Percentiles rank a stretch among this genome's conserved stretches.
phyloP scores from a whole-genome alignment of 179 eudicot species.

The Pouteria campechiana region DNA sequence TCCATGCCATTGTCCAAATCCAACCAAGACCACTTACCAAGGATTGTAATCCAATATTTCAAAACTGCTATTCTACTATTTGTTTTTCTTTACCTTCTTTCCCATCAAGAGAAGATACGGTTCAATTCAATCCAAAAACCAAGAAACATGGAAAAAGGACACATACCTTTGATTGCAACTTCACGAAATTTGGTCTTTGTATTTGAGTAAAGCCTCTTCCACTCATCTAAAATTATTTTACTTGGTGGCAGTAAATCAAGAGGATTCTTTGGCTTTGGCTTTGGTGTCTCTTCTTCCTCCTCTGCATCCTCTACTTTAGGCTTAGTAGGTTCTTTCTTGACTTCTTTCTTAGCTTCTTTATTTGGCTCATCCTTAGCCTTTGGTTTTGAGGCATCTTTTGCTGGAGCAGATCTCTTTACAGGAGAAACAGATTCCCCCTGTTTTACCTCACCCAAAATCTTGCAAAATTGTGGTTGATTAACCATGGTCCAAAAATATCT shows the following conservation, averaged over 20 bases:
- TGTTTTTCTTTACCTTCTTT: no score
- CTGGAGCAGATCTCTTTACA: slow-evolving; percentile 25
- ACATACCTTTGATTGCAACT: slow-evolving; percentile 66
- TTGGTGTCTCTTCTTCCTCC: slow-evolving; percentile 69
- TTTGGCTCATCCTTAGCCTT: slow-evolving; percentile 55
- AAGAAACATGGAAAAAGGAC: no score
- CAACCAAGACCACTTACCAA: no score
- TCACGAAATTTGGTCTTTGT: slow-evolving; percentile 87
- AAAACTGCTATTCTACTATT: no score
- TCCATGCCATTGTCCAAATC: no score
- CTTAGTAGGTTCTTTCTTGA: slow-evolving; percentile 33
- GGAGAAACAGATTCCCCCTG: slow-evolving; percentile 44
- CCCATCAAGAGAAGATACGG: no score
- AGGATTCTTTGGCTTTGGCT: slow-evolving; percentile 82
- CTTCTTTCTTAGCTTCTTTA: slow-evolving; percentile 59
- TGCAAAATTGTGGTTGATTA: slow-evolving; percentile 56
- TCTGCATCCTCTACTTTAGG: slow-evolving; percentile 34
- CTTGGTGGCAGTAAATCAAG: slow-evolving; percentile 82
- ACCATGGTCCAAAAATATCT: slow-evolving; percentile 73
- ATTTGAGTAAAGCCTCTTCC: slow-evolving; percentile 91
- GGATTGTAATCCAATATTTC: no score
- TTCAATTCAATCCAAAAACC: no score
- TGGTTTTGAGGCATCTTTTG: slow-evolving; percentile 49
- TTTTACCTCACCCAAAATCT: slow-evolving; percentile 49
- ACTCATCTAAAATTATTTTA: slow-evolving; percentile 76